Base-by-base conservation (phyloP, 495 filamentous ascomycete genomes). In the Usnea hakonensis region DNA sequence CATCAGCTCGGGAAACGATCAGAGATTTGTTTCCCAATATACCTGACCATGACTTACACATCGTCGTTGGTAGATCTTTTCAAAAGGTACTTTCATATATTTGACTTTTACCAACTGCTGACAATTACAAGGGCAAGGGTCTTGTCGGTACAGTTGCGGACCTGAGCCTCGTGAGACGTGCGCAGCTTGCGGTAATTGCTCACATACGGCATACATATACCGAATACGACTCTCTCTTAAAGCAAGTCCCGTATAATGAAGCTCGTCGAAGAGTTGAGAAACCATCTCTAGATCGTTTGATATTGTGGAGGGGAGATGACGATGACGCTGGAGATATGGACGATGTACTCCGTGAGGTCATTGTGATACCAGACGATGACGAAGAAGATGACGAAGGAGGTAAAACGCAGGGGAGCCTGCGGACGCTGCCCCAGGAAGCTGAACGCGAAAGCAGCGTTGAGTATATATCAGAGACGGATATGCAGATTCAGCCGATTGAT, bases 131-230 rank as follows among this genome's bases (percentile, higher is more conserved):
- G 78, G 83, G 79, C 64, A 78, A 75, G 61, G 73, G 73, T 33
- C 82, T 80, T 69, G 90, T 96, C 57, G 91, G 91, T 58, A 86
- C 85, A 50, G 85, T 83, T 37, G 69, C 75, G 52, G 78, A 87
- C 57, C 71, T 93, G 57, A 77, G 84, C 38, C 76, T 96, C 37
- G 82, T 87, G 56, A 85, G 87, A 30, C 83, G 90, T 62, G 88
- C 88, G 16, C 88, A 93, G 65, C 80, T 96, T 50, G 91, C 91
- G 2, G 89, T 91, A 10, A 81, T 88, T 66, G 90, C 92, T 58
- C 89, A 95, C 72, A 90, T 96, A 67, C 83, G 92, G 41, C 92
- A 97, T 70, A 77, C 76, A 35, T 90, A 95, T 71, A 97, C 92
- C 21, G 79, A 89, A 64, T 97, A 97, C 72, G 91, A 97, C 73